Conservation (phyloP, 2,329 filamentous ascomycete genomes). For the Rachicladosporium sp. region DNA sequence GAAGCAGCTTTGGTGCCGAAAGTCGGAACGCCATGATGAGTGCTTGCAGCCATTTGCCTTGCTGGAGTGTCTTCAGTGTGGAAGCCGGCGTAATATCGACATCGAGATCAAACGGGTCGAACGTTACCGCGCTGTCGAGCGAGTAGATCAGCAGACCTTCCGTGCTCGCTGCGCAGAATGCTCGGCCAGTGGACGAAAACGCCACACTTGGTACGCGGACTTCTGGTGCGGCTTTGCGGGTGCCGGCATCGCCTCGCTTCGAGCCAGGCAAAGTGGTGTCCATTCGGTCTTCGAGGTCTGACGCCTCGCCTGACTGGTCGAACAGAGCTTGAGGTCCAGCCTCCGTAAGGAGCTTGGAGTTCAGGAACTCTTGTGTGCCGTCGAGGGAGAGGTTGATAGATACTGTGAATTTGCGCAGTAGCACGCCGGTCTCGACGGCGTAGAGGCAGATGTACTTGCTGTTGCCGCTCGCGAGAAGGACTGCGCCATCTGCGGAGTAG, state of each 20-base stretch:
- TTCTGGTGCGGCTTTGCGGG: constrained; percentile 63
- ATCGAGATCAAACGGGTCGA: constrained; percentile 93
- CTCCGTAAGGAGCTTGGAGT: constrained; percentile 83
- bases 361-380: constrained; percentile 92
- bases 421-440: constrained; percentile 79
- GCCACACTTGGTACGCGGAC: constrained; percentile 73
- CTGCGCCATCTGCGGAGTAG: constrained; percentile 87
- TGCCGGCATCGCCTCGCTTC: constrained; percentile 74
- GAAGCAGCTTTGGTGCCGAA: constrained; percentile 71
- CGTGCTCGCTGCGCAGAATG: constrained; percentile 90
- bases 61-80: constrained; percentile 53
- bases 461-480: constrained; percentile 80
- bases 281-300: constrained; percentile 73
- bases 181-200: constrained; percentile 77
- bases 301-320: constrained; percentile 77
- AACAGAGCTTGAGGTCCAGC: constrained; percentile 72
- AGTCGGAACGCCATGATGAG: constrained; percentile 95
- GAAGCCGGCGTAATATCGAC: constrained; percentile 81
- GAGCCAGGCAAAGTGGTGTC: constrained; percentile 74
- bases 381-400: constrained; percentile 91
- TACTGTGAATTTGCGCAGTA: constrained; percentile 91
- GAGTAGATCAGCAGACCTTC: constrained; percentile 92
- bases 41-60: constrained; percentile 78
- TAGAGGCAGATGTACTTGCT: constrained; percentile 99
- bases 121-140: constrained; percentile 69